Base-by-base conservation (phyloP, 768 basidiomycete genomes). In the Amanita molliuscula region DNA sequence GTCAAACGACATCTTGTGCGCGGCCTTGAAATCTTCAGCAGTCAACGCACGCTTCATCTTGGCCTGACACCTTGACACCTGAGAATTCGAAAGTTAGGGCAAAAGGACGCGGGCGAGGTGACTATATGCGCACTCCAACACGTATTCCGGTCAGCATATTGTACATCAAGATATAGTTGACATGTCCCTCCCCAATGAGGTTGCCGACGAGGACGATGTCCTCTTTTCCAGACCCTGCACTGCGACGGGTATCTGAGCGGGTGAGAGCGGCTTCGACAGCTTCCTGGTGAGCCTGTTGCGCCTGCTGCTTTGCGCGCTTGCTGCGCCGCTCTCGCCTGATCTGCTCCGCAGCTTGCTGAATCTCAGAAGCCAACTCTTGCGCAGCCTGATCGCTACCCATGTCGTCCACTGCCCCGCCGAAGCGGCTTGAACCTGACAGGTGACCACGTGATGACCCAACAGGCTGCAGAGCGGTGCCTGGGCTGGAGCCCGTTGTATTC, bases 101-200 rank as follows among this genome's bases (percentile, higher is more conserved):
- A 53, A 52, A 25, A 33, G 7, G 36, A 21, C 31, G 20, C 53
- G 31, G 47, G 37, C 29, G 11, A 34, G 4, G 37, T 38, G 28
- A 55, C 18, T 15, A 20, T n/a, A 23, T 10, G 74, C 86, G 61
- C 58, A 91, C 94, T 25, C 84, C 94, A 57, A 93, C 92, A 36
- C 96, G 80, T 54, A 99, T 99, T 4, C 96, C 96, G 3, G 96
- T 99, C 59, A 99, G 75, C 96, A 99, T 99, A 71, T 99, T 98
- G 71, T 98, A 99, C 96, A 98, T 98, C 60, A 99, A 70, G 52
- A 98, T 89, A 58, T 97, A 99, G 71, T 99, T 99, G 65, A 87
- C 94, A 67, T 99, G 96, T 59, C 82, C 95, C 64, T 97, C 94
- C n/a, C 92, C 90, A 55, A 99, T 96, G 56, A 98, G 69, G 64